Evolutionary conservation across 176 grass and related monocot genomes (phyloP).

Genomic region (Avena insularis): DNA sequence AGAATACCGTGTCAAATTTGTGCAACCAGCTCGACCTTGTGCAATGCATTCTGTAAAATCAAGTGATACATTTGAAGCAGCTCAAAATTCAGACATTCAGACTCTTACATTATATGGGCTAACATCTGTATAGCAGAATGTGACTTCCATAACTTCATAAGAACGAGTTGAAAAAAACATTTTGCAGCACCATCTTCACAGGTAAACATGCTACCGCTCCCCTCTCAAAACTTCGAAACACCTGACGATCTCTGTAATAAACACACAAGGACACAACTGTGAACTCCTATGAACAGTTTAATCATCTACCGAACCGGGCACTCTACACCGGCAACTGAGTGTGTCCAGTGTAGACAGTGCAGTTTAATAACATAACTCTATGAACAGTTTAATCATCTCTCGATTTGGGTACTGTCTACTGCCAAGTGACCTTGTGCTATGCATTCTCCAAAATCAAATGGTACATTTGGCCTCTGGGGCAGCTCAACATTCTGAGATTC

Average conservation of each 20-base stretch:
- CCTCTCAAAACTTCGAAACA: too few species aligned
- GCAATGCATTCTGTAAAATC: background rate
- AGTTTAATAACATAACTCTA: too few species aligned
- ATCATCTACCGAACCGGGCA: too few species aligned
- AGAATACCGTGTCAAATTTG: background rate
- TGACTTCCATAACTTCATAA: background rate
- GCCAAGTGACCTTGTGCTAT: background rate
- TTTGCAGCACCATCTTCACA: slow-evolving; percentile 4
- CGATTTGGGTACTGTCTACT: too few species aligned
- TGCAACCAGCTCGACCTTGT: background rate
- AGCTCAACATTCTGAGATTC: background rate
- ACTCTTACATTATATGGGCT: background rate
- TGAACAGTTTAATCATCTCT: too few species aligned
- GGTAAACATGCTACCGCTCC: background rate
- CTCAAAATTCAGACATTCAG: slow-evolving; percentile 20
- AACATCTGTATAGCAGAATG: background rate
- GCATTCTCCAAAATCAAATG: background rate
- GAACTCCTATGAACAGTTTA: too few species aligned
- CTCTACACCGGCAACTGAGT: too few species aligned
- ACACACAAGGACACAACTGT: too few species aligned
- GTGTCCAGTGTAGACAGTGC: too few species aligned
- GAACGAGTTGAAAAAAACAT: background rate
- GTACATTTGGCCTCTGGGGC: background rate
- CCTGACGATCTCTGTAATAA: too few species aligned
- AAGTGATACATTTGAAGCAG: background rate